Evolutionary conservation across 2,329 filamentous ascomycete genomes (phyloP), one percentile per base, ranked within the genome.

Genomic region (Ustilaginoidea virens): DNA sequence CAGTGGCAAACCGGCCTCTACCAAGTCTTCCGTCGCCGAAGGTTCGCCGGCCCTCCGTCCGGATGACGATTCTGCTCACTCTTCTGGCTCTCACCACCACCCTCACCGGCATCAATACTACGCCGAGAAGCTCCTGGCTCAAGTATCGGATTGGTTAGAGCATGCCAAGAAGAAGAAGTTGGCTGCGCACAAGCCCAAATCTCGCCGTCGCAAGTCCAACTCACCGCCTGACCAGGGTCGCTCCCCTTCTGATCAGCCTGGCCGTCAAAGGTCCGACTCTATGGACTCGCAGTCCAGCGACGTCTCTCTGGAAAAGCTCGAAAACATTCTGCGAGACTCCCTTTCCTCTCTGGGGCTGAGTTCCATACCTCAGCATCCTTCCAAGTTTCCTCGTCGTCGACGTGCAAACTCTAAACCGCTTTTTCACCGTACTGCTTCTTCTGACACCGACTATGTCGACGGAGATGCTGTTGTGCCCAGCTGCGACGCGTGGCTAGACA

Each of bases 401-500:
- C 42, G 46, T 22, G 36, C 39, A 2, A 36, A 35, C 5, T 52
- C 51, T 26, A 34, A 54, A 36, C 25, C 45, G 11, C 53, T 50
- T 13, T 55, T 56, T 43, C 61, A 49, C 40, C 61, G 58, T 10
- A 55, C 59, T 1, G 65, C 63, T 4, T 83, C 80, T 4, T 90
- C 82, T 0, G 87, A 94, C 41, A 92, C 85, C 0, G 87, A 96
- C 33, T 80, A 77, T 40, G 58, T 71, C 11, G 86, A 93, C 37
- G 72, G 72, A n/a, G 83, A 93, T 36, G 63, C 73, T 12, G 54
- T 80, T n/a, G 82, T 92, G 1, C 87, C 87, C 1, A 73, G 70
- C 38, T 92, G 86, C 40, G 83, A 94, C 49, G 83, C 73, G 6
- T 61, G 76, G 25, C 63, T 96, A 13, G 87, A 96, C 54, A 94